Percentiles rank a stretch among this genome's conserved stretches.
These are phyloP conservation scores for Hypoxylon sp. DNA, from an alignment of 2,329 filamentous ascomycete genomes.

Conservation along the genomic window DNA sequence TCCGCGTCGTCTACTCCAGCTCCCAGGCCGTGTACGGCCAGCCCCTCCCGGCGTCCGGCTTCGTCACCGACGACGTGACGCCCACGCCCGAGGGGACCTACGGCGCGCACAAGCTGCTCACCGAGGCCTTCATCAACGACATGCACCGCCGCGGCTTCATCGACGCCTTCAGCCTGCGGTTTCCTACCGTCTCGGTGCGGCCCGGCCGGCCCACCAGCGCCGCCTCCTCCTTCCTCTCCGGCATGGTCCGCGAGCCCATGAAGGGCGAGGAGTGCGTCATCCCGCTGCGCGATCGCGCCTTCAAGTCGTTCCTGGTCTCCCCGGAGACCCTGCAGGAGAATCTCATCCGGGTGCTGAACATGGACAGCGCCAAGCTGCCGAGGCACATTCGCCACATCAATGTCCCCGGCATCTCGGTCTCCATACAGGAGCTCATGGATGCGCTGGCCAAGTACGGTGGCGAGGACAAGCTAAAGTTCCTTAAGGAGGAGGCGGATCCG, in stretches of 20 bases:
- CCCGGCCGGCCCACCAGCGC: conserved; percentile 67
- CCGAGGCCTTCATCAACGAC: conserved; percentile 69
- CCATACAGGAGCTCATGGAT: conserved; percentile 68
- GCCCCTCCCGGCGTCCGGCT: conserved; percentile 57
- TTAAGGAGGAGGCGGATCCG: conserved; percentile 64
- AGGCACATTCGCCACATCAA: conserved; percentile 62
- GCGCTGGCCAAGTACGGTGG: conserved; percentile 64
- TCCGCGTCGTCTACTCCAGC: conserved; percentile 67
- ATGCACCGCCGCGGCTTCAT: conserved; percentile 67
- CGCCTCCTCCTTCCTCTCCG: conserved; percentile 69
- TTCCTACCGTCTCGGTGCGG: conserved; percentile 69
- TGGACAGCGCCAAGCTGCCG: conserved; percentile 53
- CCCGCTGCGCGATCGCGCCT: conserved; percentile 59
- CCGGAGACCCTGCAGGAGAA: conserved; percentile 63
- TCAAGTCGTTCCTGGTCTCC: conserved; percentile 63
- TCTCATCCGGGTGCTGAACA: conserved; percentile 55
- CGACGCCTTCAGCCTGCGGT: conserved; percentile 65
- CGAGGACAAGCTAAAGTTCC: conserved; percentile 59
- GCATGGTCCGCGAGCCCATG: conserved; percentile 71
- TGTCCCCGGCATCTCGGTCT: conserved; percentile 65
- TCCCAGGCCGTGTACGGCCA: conserved; percentile 71
- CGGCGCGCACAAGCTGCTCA: conserved; percentile 69
- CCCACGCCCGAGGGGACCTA: conserved; percentile 70
- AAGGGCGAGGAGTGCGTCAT: conserved; percentile 61
- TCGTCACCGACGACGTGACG: conserved; percentile 59